These are phyloP conservation scores for Claviceps capensis DNA, from an alignment of 2,329 filamentous ascomycete species.

Conservation along the genomic window DNA sequence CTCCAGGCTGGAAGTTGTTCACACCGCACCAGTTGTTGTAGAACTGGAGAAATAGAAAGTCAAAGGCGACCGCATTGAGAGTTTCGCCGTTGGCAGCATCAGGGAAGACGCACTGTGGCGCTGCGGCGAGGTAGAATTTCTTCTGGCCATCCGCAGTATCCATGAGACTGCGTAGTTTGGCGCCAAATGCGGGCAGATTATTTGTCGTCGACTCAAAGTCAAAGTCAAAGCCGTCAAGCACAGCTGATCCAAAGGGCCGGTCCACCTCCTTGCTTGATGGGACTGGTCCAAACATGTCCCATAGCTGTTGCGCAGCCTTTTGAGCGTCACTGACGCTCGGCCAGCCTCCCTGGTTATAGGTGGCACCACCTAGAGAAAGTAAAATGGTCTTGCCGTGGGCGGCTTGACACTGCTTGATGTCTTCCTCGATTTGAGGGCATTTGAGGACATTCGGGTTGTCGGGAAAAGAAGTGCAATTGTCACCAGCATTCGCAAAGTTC, in stretches of 20 bases:
- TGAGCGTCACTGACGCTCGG: constrained; percentile 34
- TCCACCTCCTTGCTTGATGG: constrained; percentile 27
- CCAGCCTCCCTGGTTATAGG: constrained; percentile 58
- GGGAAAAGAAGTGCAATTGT: constrained; percentile 44
- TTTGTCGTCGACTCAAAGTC: constrained; percentile 51
- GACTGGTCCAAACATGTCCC: constrained; percentile 56
- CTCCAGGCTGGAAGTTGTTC: constrained; percentile 32
- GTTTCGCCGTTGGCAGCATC: constrained; percentile 45
- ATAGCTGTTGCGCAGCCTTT: constrained; percentile 46
- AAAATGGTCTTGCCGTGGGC: constrained; percentile 54
- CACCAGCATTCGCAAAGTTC: constrained; percentile 52
- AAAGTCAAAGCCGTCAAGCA: constrained; percentile 64
- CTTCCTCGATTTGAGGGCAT: constrained; percentile 48
- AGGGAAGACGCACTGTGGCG: constrained; percentile 55
- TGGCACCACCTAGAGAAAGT: constrained; percentile 57
- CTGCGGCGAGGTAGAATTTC: constrained; percentile 49
- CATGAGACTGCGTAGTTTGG: constrained; percentile 41
- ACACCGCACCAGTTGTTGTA: constrained; percentile 57
- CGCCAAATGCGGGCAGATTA: constrained; percentile 49
- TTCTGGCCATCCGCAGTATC: constrained; percentile 37
- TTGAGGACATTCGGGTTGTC: constrained; percentile 24
- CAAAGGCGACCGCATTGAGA: constrained; percentile 41
- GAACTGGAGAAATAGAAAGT: constrained; percentile 51
- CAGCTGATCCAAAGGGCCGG: constrained; percentile 39
- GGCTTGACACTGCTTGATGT: constrained; percentile 47